Conservation (phyloP, 2,329 filamentous ascomycete species). For the Fusarium xylarioides region DNA sequence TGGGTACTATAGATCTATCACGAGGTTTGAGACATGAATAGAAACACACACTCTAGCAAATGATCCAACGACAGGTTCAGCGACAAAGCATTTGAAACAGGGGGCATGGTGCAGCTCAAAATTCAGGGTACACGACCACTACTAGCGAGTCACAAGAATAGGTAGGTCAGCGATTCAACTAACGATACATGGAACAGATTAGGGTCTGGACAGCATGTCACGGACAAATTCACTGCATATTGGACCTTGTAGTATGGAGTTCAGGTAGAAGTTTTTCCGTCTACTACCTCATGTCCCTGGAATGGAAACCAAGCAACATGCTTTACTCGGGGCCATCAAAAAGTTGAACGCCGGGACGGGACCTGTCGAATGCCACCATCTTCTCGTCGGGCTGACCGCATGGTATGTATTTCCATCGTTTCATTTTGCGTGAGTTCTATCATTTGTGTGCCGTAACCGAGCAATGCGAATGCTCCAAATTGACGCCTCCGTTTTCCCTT, state of each 20-base stretch:
- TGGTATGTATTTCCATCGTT: conserved; percentile 39
- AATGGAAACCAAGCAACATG: conserved; percentile 30
- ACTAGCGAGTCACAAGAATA: background rate
- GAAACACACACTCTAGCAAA: background rate
- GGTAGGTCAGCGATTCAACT: background rate
- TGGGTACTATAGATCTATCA: background rate
- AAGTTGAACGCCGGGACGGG: conserved; percentile 18
- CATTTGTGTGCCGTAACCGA: conserved; percentile 35
- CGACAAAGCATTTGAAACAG: conserved; percentile 3
- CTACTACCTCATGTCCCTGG: conserved; percentile 21
- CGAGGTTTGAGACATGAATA: background rate
- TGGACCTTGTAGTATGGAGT: conserved; percentile 13
- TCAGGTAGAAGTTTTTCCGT: conserved; percentile 18
- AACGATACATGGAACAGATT: background rate
- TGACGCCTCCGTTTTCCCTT: conserved; percentile 33
- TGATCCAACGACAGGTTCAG: background rate
- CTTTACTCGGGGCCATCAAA: conserved; percentile 36
- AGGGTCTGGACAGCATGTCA: background rate
- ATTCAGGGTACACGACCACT: background rate
- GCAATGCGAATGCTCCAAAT: conserved; percentile 37
- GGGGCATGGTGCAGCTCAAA: background rate
- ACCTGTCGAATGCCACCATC: conserved; percentile 21
- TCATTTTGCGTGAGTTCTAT: conserved; percentile 40
- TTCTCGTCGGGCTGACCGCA: conserved; percentile 33
- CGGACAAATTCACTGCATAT: background rate